Conservation (phyloP, 305 asterid genomes). For the Lippia alba region DNA sequence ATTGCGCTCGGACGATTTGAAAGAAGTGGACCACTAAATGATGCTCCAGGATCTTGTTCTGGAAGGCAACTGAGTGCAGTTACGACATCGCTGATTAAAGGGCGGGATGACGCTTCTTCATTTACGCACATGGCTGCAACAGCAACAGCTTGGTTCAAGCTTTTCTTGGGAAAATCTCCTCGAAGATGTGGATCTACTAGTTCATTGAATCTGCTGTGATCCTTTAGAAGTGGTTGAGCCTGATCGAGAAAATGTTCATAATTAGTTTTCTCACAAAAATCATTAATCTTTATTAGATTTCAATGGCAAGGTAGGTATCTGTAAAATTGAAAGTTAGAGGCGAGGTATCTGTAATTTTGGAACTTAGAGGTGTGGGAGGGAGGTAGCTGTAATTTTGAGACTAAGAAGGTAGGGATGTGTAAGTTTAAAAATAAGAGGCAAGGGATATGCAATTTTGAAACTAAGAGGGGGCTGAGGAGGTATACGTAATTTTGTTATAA, state of each 20-base stretch:
- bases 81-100: conserved; percentile 81
- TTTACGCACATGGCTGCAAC: conserved; percentile 85
- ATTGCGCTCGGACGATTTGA: conserved; percentile 21
- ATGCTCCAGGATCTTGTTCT: conserved; percentile 31
- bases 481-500: no score
- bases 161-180: conserved; percentile 64
- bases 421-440: no score
- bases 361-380: no score
- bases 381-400: no score
- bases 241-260: conserved; percentile 23
- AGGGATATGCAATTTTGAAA: no score
- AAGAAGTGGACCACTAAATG: not conserved
- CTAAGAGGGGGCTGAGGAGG: no score
- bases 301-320: no score
- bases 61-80: conserved; percentile 79
- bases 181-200: conserved; percentile 68
- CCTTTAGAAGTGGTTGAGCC: conserved; percentile 77
- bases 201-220: conserved; percentile 58
- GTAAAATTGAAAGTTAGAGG: no score
- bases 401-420: no score
- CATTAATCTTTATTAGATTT: not conserved
- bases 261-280: not conserved
- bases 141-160: conserved; percentile 78
- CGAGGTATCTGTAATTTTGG: no score
- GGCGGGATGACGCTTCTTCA: conserved; percentile 68